Evolutionary conservation across 1,284 basidiomycete genomes (phyloP), one percentile per base, ranked within the genome.

Genomic region (Neolentinus lepideus): DNA sequence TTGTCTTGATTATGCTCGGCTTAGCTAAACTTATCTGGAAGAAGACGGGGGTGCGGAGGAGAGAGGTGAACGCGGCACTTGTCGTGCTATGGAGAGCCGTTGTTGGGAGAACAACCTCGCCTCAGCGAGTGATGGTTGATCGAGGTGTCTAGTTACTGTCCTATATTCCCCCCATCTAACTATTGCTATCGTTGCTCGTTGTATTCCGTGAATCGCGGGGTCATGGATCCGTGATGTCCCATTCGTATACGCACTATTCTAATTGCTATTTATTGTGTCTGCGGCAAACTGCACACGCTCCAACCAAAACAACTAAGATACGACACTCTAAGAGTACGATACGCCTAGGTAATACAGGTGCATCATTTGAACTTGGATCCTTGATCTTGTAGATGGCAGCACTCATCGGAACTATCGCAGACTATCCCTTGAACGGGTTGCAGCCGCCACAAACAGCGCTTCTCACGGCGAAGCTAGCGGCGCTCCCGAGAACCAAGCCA

Each of bases 381-480:
- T n/a, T n/a, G n/a, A n/a, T n/a, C n/a, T n/a, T n/a, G n/a, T n/a
- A n/a, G 33, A 35, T 9, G 33, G 33, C 33, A 35, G 9, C 9
- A 35, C 9, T 9, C 33, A 35, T 35, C 16, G n/a, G n/a, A 35
- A 35, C 33, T 9, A 35, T 9, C 33, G 16, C 33, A 35, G 38
- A 43, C n/a, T 50, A 69, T 26, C 53, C 33, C 19, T 50, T 62
- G 66, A 89, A 89, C n/a, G 87, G 87, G 67, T 89, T 88, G 63
- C 87, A 89, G 51, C 52, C 52, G 6, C 73, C 66, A 67, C 85
- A 91, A 14, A 90, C 75, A 2, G 76, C 72, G 11, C 76, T 79
- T 60, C 83, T 77, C 14, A 94, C 88, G 1, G 75, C 87, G 66
- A 94, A 94, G 66, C 90, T 94, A 43, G 77, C 75, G 48, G 88